Evolutionary conservation across 2,329 filamentous ascomycete species (phyloP), one percentile per base, ranked within the genome.

Genomic region (Trichoderma asperellum): DNA sequence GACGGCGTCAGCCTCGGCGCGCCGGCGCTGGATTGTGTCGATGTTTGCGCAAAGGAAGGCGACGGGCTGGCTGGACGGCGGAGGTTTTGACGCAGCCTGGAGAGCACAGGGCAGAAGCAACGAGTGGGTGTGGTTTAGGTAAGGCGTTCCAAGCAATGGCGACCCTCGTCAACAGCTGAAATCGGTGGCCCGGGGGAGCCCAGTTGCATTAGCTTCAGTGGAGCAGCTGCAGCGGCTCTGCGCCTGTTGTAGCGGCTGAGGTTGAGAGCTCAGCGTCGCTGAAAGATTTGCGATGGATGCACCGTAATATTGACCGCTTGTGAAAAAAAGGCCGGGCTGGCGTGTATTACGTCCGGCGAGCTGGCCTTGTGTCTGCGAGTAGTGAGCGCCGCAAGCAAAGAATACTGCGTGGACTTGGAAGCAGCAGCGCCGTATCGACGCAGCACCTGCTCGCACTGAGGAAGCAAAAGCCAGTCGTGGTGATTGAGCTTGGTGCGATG

Each of bases 211-310:
- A 68, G 58, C 58, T 68, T 68, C 65, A 61, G 66, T 68, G 66
- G 66, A 68, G 58, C 66, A 58, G 63, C 55, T 59, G 63, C 63
- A 67, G 63, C 63, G 63, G 63, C 63, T 67, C 63, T 67, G 63
- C 61, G 61, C 61, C 47, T 59, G 57, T 59, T 37, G 14, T 59
- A 40, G 61, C 61, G 29, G 60, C 43, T 56, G 34, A 21, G 60
- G 40, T 37, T 37, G 29, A n/a, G 35, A 52, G 60, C 49, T 52
- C 21, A 5, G 10, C 47, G 29, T 62, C 32, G 49, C 49, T 55
- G 18, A 53, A 62, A 34, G 40, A 18, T 43, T 43, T 43, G 40
- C 40, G 40, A 43, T 10, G 18, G 40, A 43, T 18, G 40, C 24
- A 24, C 24, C 24, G 24, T 5, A 60, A 49, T 24, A 49, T 11